These are phyloP conservation scores for Alternaria consortialis DNA, from an alignment of 2,329 filamentous ascomycete genomes.

Conservation along the genomic window DNA sequence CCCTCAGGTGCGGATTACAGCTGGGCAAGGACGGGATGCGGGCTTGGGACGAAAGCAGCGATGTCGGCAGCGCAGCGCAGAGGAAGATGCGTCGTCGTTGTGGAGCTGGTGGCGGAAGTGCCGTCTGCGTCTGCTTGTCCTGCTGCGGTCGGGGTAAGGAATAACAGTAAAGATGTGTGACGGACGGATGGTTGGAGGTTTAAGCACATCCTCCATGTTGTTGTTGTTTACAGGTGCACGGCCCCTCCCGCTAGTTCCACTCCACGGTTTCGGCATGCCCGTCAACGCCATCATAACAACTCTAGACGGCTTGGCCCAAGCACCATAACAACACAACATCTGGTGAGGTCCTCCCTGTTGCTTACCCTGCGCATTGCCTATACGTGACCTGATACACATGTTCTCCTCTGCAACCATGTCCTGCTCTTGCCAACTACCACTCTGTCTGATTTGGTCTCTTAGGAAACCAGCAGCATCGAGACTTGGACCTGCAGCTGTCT, in stretches of 20 bases:
- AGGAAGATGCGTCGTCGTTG: conserved; percentile 16
- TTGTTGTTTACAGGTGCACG: conserved; percentile 36
- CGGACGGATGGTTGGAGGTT: conserved; percentile 39
- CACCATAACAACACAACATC: conserved; percentile 24
- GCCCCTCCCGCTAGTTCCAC: conserved; percentile 25
- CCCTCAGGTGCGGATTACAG: conserved; percentile 10
- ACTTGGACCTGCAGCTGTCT: conserved; percentile 11
- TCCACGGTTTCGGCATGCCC: conserved; percentile 34
- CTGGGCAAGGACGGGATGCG: conserved; percentile 24
- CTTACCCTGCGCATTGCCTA: conserved; percentile 7
- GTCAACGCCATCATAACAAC: conserved; percentile 39
- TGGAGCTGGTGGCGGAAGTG: conserved; percentile 29
- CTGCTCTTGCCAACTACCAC: not conserved
- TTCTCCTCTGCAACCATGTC: conserved; percentile 1
- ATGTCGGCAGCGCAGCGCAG: conserved; percentile 25
- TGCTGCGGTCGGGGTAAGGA: conserved; percentile 35
- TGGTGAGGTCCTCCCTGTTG: conserved; percentile 19
- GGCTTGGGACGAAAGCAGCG: conserved; percentile 31
- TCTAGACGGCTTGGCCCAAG: conserved; percentile 30
- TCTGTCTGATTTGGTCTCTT: conserved; percentile 12
- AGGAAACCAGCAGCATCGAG: conserved; percentile 13
- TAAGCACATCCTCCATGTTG: conserved; percentile 36
- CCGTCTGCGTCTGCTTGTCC: conserved; percentile 32
- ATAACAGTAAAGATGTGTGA: conserved; percentile 51
- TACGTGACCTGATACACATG: conserved; percentile 14